phyloP scores from a whole-genome alignment of 805 yeast species.

The Torulaspora maleeae region DNA sequence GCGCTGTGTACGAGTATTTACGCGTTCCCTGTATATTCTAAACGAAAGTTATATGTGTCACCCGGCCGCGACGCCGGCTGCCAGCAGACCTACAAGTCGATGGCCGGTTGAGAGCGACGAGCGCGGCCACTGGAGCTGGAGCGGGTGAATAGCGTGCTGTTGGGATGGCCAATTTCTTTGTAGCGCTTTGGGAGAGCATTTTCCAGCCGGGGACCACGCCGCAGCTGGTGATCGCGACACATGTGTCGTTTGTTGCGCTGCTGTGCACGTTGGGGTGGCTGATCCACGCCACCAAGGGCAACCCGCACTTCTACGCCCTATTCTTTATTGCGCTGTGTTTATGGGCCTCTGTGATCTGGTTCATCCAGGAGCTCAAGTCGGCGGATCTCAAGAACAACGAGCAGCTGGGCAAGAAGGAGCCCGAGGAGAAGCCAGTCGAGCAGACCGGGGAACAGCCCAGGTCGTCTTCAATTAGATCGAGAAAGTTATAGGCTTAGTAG shows the following conservation, averaged over 20 bases:
- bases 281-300: constrained; percentile 54
- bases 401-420: constrained; percentile 26
- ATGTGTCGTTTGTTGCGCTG: constrained; percentile 68
- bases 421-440: constrained; percentile 1
- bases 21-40: neutral
- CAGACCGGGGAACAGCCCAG: neutral
- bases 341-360: constrained; percentile 87
- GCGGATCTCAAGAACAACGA: constrained; percentile 34
- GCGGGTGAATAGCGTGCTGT: no score
- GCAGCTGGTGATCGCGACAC: constrained; percentile 83
- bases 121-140: no score
- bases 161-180: constrained; percentile 20
- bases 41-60: neutral
- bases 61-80: neutral
- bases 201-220: constrained; percentile 93
- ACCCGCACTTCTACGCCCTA: constrained; percentile 59
- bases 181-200: constrained; percentile 82
- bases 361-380: constrained; percentile 60
- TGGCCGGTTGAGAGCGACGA: no score
- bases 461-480: constrained; percentile 6
- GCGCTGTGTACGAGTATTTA: neutral
- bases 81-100: neutral
- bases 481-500: constrained; percentile 6
- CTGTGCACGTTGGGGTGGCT: constrained; percentile 50
- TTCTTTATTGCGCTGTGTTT: constrained; percentile 55